Evolutionary conservation across 768 basidiomycete genomes (phyloP).

Genomic region (Phaffia australis): DNA sequence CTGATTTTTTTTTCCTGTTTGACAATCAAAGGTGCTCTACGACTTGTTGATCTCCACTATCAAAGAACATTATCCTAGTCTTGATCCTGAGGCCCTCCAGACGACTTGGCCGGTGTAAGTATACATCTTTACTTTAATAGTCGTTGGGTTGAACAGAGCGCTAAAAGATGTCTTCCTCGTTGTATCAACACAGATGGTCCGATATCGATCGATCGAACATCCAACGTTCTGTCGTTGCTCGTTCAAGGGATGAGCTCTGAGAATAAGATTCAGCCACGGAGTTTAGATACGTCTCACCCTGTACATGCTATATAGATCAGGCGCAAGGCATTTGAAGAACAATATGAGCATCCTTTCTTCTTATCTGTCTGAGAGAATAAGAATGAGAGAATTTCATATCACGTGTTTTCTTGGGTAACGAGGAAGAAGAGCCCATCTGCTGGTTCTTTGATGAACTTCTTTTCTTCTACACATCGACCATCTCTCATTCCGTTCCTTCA

Average conservation of each 20-base stretch:
- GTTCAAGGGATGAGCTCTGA: background rate
- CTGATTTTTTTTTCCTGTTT: constrained; percentile 1
- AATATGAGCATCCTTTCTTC: no score
- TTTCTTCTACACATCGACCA: background rate
- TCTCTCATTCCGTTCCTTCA: background rate
- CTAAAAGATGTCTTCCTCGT: background rate
- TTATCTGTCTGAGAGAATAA: no score
- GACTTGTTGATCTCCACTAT: constrained; percentile 53
- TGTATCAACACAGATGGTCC: background rate
- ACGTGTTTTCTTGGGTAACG: no score
- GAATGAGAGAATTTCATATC: no score
- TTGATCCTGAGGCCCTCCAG: constrained; percentile 54
- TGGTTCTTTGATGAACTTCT: no score
- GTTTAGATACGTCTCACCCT: no score
- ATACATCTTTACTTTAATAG: background rate
- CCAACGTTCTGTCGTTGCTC: background rate
- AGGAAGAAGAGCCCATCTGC: no score
- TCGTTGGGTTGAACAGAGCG: background rate
- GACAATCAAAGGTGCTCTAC: constrained; percentile 51
- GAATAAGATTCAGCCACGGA: background rate
- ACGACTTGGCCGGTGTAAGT: constrained; percentile 55
- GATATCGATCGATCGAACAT: constrained; percentile 7
- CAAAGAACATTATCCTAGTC: constrained; percentile 51
- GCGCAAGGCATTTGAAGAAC: no score
- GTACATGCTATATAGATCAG: no score